phyloP scores from a whole-genome alignment of 2,329 filamentous ascomycete species.

The Remersonia thermophila region DNA sequence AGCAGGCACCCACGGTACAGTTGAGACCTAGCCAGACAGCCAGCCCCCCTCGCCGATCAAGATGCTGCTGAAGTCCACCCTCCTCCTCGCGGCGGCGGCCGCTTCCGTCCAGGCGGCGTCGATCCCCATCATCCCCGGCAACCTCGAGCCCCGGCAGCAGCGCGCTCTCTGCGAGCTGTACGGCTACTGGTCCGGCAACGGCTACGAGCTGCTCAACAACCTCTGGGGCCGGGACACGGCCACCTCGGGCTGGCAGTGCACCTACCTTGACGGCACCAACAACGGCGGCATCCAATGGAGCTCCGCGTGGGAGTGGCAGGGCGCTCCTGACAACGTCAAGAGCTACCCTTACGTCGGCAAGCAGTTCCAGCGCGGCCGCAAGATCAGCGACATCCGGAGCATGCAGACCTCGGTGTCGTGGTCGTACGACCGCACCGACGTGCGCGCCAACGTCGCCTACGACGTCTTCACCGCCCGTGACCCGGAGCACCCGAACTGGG shows the following conservation, averaged over 20 bases:
- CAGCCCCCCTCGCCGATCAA: too few species aligned
- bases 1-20: too few species aligned
- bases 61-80: too few species aligned
- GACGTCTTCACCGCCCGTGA: constrained; percentile 45
- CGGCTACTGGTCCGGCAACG: constrained; percentile 20
- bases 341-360: constrained; percentile 31
- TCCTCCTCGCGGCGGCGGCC: too few species aligned
- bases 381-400: constrained; percentile 23
- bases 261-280: constrained; percentile 23
- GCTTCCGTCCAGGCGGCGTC: too few species aligned
- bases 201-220: constrained; percentile 29
- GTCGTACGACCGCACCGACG: constrained; percentile 34
- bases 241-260: constrained; percentile 30
- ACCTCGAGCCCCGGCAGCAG: not conserved
- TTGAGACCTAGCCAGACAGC: too few species aligned
- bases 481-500: constrained; percentile 19
- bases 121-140: too few species aligned
- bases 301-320: constrained; percentile 31
- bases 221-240: constrained; percentile 28
- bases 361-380: constrained; percentile 19
- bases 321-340: constrained; percentile 28
- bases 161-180: constrained; percentile 19
- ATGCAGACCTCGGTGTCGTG: constrained; percentile 26
- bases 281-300: constrained; percentile 27
- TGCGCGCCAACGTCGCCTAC: constrained; percentile 48